phyloP scores from a whole-genome alignment of 108 stramenopile genomes.

The Thalassiosira profunda region DNA sequence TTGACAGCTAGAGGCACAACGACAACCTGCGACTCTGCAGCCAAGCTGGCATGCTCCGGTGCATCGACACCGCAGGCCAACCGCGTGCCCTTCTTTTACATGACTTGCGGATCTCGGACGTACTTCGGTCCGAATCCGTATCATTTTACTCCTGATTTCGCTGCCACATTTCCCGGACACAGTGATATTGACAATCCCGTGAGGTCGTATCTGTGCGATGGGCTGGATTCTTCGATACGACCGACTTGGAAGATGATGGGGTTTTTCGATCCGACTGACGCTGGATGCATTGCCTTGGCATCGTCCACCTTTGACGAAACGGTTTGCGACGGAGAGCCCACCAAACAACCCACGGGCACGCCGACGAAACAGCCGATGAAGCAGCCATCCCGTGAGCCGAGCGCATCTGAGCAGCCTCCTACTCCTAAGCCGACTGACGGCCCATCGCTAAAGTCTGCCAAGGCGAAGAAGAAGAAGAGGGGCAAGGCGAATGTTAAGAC shows the following conservation, averaged over 20 bases:
- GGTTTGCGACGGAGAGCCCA: too few species aligned
- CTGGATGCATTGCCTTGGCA: too few species aligned
- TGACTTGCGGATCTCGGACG: constrained; percentile 3
- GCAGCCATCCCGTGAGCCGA: too few species aligned
- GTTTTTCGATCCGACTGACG: not conserved
- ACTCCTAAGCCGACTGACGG: too few species aligned
- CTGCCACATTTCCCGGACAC: not conserved
- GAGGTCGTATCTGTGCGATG: not conserved
- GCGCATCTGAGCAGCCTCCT: too few species aligned
- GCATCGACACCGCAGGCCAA: constrained; percentile 5
- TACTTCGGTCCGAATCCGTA: constrained; percentile 24
- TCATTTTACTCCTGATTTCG: not conserved
- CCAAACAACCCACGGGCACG: too few species aligned
- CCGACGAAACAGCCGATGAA: too few species aligned
- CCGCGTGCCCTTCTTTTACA: constrained; percentile 16
- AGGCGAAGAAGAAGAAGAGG: too few species aligned
- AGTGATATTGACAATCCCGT: not conserved
- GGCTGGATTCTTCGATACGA: not conserved
- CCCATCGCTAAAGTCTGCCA: too few species aligned
- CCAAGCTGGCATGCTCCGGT: constrained; percentile 12
- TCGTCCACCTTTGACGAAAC: too few species aligned
- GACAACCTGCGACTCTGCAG: constrained; percentile 3
- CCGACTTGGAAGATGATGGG: constrained; percentile 6
- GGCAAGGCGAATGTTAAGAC: too few species aligned
- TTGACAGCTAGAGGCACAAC: not conserved